A percentile compares a stretch with the other conserved stretches of the same genome.
Conservation (phyloP, 1,284 basidiomycete species). For the Ceratobasidium sp. region DNA sequence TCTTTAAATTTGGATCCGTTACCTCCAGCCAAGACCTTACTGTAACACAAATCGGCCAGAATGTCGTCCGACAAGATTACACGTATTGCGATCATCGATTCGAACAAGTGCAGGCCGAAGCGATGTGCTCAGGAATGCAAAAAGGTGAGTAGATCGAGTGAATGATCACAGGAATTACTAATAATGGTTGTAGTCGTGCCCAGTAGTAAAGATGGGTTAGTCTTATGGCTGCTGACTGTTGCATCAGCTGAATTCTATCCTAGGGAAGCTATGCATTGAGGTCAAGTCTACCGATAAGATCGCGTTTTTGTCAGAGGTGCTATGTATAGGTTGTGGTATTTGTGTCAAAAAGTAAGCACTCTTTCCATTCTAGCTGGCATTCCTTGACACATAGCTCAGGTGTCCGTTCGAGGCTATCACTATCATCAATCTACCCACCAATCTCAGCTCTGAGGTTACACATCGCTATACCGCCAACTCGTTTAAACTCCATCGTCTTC, state of each 20-base stretch:
- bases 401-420: slow-evolving; percentile 97
- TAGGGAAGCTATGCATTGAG: slow-evolving; percentile 97
- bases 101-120: slow-evolving; percentile 94
- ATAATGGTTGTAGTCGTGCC: slow-evolving; percentile 76
- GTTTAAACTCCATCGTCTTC: slow-evolving; percentile 96
- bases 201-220: slow-evolving; percentile 96
- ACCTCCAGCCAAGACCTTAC: neutral
- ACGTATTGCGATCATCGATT: slow-evolving; percentile 92
- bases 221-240: slow-evolving; percentile 42
- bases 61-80: slow-evolving; percentile 84
- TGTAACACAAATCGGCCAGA: neutral
- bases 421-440: slow-evolving; percentile 97
- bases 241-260: slow-evolving; percentile 10
- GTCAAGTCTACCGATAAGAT: slow-evolving; percentile 94
- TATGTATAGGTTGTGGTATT: slow-evolving; percentile 98
- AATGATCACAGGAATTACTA: slow-evolving; percentile 3
- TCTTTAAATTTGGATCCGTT: slow-evolving; percentile 35
- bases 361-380: neutral
- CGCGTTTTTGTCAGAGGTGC: slow-evolving; percentile 95
- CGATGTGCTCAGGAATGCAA: slow-evolving; percentile 92
- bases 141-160: slow-evolving; percentile 65
- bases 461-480: slow-evolving; percentile 97
- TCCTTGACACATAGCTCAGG: slow-evolving; percentile 58
- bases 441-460: slow-evolving; percentile 92
- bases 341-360: slow-evolving; percentile 92